Base-by-base conservation (phyloP, 495 filamentous ascomycete species). In the Rostrohypoxylon terebratum region DNA sequence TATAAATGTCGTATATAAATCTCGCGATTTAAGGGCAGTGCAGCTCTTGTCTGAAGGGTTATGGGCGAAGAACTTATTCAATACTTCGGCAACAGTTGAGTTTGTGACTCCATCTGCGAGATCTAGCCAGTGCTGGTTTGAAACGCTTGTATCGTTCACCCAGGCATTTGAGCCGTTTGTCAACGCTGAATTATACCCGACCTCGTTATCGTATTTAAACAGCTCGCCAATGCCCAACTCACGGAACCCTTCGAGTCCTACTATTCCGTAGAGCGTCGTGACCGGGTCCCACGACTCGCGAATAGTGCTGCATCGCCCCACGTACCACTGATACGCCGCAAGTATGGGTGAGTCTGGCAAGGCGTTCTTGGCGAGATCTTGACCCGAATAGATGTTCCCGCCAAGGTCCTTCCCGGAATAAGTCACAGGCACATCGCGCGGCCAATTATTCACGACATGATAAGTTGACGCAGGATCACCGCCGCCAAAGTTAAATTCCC, bases 201-300 rank as follows among this genome's bases (percentile, higher is more conserved):
- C 61, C 28, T 73, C 45, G 25, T 79, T 79, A 5, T 55, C 66
- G 42, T 73, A 72, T 34, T 42, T 40, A 38, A 75, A 72, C 11
- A 71, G 10, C 36, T 60, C 50, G 5, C 23, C 63, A 23, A 66
- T 44, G 8, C 77, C 79, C 1, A 74, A 68, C 42, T 78, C 71
- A 45, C 79, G 81, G 11, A 78, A 47, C 0, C 68, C 77, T 0
- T 74, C 77, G n/a, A 82, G 44, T 11, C 83, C 83, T 6, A 75
- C 8, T 33, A 83, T 80, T 4, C 81, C 84, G 45, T 86, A 85
- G 14, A 83, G 40, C 2, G 82, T 73, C 0, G 83, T 79, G 38
- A 85, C 67, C 3, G 82, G 82, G 69, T 86, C 84, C 82, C 82
- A 86, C 0, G 82, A 83, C 3, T 76, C 63, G 20, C 80, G 71